phyloP scores from a whole-genome alignment of 345 rosid species.

The Rhizophora apiculata region DNA sequence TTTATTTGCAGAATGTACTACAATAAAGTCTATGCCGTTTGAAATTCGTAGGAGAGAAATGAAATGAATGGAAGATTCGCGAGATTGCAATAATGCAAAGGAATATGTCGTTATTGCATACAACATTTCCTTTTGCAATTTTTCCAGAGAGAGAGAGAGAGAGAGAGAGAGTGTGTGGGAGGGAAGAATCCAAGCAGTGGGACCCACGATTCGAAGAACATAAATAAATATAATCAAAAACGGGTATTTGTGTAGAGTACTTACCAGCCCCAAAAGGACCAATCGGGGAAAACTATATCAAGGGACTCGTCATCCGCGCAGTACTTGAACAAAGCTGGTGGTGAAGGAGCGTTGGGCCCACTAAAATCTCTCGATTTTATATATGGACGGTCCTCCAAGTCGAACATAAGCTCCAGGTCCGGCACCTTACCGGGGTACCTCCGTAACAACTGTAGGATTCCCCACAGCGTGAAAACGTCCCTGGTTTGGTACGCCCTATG shows the following conservation, averaged over 20 bases:
- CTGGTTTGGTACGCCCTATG: constrained; percentile 59
- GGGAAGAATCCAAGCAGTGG: no score
- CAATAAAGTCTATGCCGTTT: no score
- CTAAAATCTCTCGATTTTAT: constrained; percentile 19
- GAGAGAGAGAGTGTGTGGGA: no score
- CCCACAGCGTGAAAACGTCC: constrained; percentile 81
- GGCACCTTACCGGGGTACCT: constrained; percentile 76
- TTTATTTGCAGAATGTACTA: no score
- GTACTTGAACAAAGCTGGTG: constrained; percentile 73
- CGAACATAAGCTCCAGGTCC: constrained; percentile 82
- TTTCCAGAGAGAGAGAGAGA: no score
- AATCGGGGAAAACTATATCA: constrained; percentile 76
- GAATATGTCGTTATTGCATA: no score
- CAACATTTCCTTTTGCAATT: no score
- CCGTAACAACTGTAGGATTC: constrained; percentile 70
- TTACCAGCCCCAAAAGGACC: constrained; percentile 98
- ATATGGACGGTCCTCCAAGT: constrained; percentile 78
- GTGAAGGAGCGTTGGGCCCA: constrained; percentile 42
- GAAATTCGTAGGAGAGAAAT: no score
- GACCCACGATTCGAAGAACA: no score
- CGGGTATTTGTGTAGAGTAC: not conserved
- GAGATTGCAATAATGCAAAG: no score
- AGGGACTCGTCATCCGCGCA: constrained; percentile 54
- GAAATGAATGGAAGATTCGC: no score
- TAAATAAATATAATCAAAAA: no score